phyloP scores from a whole-genome alignment of 306 rosid species.

The Cucumis melo region DNA sequence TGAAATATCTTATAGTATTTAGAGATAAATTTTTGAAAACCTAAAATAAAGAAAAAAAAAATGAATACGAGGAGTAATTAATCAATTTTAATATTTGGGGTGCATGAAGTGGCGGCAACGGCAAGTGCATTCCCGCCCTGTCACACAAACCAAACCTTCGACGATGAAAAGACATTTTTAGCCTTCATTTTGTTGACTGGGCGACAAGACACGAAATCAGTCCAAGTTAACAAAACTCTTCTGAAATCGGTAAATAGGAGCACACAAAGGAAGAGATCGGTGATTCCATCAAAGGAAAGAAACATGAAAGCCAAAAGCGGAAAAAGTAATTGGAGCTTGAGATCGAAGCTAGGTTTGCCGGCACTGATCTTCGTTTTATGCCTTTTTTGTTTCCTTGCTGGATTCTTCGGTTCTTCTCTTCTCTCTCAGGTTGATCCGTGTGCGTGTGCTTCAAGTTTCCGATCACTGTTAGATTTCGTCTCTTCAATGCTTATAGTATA shows the following conservation, averaged over 20 bases:
- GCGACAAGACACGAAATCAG: not conserved
- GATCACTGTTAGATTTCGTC: not conserved
- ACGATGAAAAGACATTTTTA: not conserved
- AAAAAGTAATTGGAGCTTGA: constrained; percentile 33
- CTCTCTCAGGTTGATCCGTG: constrained; percentile 25
- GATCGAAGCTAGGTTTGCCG: constrained; percentile 29
- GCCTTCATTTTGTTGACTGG: not conserved
- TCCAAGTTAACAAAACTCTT: not conserved
- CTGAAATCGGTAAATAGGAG: not conserved
- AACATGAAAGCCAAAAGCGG: constrained; percentile 43
- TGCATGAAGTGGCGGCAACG: not conserved
- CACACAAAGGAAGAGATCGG: not conserved
- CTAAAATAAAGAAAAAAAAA: too few relatives aligned
- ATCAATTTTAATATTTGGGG: not conserved
- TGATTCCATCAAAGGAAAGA: not conserved
- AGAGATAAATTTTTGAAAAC: too few relatives aligned
- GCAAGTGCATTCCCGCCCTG: constrained; percentile 1
- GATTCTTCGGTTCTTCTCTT: constrained; percentile 40
- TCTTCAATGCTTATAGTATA: not conserved
- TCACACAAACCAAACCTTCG: not conserved
- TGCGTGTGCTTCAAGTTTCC: constrained; percentile 1
- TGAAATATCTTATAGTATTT: too few relatives aligned
- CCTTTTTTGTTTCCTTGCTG: constrained; percentile 61
- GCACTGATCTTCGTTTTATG: constrained; percentile 34
- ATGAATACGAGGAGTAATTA: too few relatives aligned